These are phyloP conservation scores for Periglandula ipomoeae DNA, from an alignment of 2,329 filamentous ascomycete species.

Conservation along the genomic window DNA sequence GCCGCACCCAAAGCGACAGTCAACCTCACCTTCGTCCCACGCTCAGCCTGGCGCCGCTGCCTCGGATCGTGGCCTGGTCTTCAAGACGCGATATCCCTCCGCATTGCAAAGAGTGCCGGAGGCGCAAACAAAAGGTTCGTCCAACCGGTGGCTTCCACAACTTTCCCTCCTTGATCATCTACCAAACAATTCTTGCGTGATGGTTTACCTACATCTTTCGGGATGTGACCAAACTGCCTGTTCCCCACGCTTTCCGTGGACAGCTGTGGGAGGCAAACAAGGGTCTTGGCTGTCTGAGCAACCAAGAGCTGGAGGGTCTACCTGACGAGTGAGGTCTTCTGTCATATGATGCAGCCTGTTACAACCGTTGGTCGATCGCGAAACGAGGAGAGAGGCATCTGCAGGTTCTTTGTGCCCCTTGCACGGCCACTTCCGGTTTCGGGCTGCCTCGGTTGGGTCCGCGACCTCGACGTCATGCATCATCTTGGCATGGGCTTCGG, in stretches of 20 bases:
- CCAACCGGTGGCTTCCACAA: background rate
- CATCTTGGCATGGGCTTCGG: background rate
- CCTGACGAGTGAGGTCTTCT: background rate
- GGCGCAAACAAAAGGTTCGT: constrained; percentile 41
- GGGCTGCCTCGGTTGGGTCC: background rate
- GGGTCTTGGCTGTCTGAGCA: background rate
- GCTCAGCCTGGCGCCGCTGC: background rate
- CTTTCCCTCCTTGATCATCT: background rate
- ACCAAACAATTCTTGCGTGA: no score
- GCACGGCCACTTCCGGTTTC: background rate
- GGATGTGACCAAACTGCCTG: no score
- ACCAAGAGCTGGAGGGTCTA: background rate
- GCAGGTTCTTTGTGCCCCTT: background rate
- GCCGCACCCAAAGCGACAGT: constrained; percentile 6
- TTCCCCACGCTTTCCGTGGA: no score
- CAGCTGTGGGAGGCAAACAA: background rate
- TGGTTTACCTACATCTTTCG: no score
- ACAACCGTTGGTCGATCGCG: no score
- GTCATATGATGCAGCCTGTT: no score
- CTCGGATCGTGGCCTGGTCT: constrained; percentile 5
- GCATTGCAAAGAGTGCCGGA: constrained; percentile 42
- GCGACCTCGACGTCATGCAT: background rate
- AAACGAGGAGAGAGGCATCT: background rate
- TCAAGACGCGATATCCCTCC: constrained; percentile 21
- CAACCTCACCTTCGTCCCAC: constrained; percentile 8